Base-by-base conservation (phyloP, 2,329 filamentous ascomycete species). In the Thermomyces lanuginosus region DNA sequence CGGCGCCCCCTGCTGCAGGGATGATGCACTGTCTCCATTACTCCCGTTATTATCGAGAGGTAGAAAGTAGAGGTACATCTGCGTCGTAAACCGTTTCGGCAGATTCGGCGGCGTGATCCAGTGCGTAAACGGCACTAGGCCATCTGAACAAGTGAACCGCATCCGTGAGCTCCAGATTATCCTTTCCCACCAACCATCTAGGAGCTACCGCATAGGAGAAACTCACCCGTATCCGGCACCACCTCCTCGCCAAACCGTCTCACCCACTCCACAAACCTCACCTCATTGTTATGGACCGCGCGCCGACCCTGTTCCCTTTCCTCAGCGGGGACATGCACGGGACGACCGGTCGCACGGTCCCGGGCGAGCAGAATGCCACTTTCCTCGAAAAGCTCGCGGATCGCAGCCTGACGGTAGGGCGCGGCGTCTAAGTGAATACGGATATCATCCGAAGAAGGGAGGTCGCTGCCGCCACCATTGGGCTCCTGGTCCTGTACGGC, bases 1-100 rank as follows among this genome's bases (percentile, higher is more conserved):
- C 21, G 15, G 6, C 20, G 10, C 27, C 24, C 8, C n/a, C 17
- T 11, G 5, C 34, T 41, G 16, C 40, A 44, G 36, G 53, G 26
- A 2, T 37, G 35, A 17, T 44, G n/a, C n/a, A n/a, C n/a, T n/a
- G n/a, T 44, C 14, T 4, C 16, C 10, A 4, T 14, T 11, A 24
- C 12, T 49, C 46, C 3, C 44, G 36, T 8, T 50, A 40, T 8
- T 45, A n/a, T 54, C 49, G 7, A 74, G 54, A 0, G 83, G 83
- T 2, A 93, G 64, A 51, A 91, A 75, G 53, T 92, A 92, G 7
- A 95, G 51, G 54, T 95, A 98, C 86, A 95, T 95, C 48, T 93
- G 84, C 1, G 86, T 93, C 0, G 79, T 81, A 56, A 91, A 98
- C 23, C 89, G 69, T 41, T 75, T 81, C 0, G 72, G 67, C 1